Percentiles rank a stretch among this genome's conserved stretches.
These are phyloP conservation scores for Peterozyma toletana DNA, from an alignment of 805 yeast genomes.

Conservation along the genomic window DNA sequence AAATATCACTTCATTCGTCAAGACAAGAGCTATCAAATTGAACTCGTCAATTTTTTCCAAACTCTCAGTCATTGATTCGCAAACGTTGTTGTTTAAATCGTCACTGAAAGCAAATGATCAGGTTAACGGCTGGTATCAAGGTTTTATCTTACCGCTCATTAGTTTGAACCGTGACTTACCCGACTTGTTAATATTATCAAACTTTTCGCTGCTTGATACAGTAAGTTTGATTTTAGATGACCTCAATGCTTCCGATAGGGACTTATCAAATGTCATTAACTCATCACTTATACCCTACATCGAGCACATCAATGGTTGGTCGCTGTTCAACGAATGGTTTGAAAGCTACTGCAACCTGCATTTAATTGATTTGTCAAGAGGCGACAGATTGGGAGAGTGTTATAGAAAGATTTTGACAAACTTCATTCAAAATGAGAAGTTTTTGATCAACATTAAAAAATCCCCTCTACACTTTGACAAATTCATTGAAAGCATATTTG, in stretches of 20 bases:
- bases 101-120: neutral
- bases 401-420: slow-evolving; percentile 1
- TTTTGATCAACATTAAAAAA: neutral
- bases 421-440: slow-evolving; percentile 5
- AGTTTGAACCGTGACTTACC: neutral
- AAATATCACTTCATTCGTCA: no score
- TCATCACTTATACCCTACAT: neutral
- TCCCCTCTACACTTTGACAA: neutral
- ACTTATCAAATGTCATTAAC: neutral
- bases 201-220: neutral
- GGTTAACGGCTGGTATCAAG: neutral
- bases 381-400: neutral
- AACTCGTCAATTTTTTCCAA: no score
- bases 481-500: slow-evolving; percentile 1
- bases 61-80: no score
- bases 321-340: slow-evolving; percentile 6
- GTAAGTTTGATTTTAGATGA: neutral
- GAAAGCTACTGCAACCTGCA: neutral
- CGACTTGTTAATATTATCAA: neutral
- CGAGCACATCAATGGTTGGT: neutral
- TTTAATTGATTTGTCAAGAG: neutral
- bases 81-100: no score
- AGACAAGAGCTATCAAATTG: no score
- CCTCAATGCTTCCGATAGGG: neutral
- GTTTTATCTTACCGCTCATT: neutral